A percentile compares a stretch with the other conserved stretches of the same genome.
These are phyloP conservation scores for Backusella macrospora DNA, from an alignment of 192 early-diverging fungal species.

Conservation along the genomic window DNA sequence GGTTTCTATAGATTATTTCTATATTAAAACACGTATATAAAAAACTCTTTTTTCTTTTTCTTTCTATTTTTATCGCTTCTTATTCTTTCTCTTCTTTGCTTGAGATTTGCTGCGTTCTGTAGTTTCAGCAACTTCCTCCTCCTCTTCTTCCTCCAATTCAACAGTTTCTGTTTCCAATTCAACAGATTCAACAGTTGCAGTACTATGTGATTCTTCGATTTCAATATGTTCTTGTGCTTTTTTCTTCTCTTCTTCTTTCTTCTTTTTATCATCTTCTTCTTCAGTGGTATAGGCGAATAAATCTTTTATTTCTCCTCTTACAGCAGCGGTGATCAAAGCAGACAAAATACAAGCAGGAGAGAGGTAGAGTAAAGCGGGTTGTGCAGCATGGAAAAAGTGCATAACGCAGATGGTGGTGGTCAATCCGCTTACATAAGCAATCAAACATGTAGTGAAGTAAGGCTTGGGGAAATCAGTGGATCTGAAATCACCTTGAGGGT, in stretches of 20 bases:
- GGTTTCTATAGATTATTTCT: conserved; percentile 9
- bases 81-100: conserved; percentile 6
- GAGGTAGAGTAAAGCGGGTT: conserved; percentile 95
- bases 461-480: conserved; percentile 76
- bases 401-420: conserved; percentile 90
- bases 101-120: neutral
- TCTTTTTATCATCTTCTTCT: conserved; percentile 37
- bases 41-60: neutral
- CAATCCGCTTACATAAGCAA: conserved; percentile 82
- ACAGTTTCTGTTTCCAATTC: conserved; percentile 4
- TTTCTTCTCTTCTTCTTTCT: conserved; percentile 54
- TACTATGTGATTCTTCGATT: conserved; percentile 6
- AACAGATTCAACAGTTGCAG: neutral
- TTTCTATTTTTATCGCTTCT: neutral
- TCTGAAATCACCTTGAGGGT: conserved; percentile 54
- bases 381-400: conserved; percentile 95
- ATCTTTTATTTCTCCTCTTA: conserved; percentile 68
- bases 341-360: conserved; percentile 96
- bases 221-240: conserved; percentile 29
- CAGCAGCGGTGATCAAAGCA: conserved; percentile 64
- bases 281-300: conserved; percentile 69
- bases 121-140: neutral
- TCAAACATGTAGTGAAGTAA: conserved; percentile 83
- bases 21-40: neutral
- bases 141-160: conserved; percentile 10